Conservation (phyloP, 495 filamentous ascomycete species). For the Penicillium subrubescens region DNA sequence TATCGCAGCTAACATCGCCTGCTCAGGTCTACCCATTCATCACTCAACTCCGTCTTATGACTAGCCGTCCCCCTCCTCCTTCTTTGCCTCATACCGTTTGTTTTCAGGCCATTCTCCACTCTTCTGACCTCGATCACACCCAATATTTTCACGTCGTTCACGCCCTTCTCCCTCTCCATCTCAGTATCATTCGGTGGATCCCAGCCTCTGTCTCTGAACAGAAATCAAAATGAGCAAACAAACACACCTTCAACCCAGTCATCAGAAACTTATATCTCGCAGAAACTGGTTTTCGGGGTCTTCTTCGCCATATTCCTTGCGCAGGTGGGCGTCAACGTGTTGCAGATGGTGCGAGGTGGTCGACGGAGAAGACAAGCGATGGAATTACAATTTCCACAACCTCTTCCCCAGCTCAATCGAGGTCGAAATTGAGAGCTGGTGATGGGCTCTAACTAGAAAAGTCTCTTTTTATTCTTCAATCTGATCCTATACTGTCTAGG, state of each 20-base stretch:
- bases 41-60: constrained; percentile 48
- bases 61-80: constrained; percentile 52
- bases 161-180: constrained; percentile 43
- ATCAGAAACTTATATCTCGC: constrained; percentile 34
- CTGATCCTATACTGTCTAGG: no score
- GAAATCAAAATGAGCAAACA: constrained; percentile 11
- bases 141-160: constrained; percentile 34
- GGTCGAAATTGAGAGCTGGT: constrained; percentile 10
- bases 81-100: constrained; percentile 35
- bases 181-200: constrained; percentile 44
- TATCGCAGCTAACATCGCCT: constrained; percentile 5
- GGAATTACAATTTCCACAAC: constrained; percentile 30
- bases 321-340: constrained; percentile 37
- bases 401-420: constrained; percentile 21
- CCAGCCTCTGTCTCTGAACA: constrained; percentile 11
- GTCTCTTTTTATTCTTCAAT: no score
- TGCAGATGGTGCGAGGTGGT: constrained; percentile 34
- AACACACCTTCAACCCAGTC: constrained; percentile 1
- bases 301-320: constrained; percentile 40
- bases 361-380: constrained; percentile 28
- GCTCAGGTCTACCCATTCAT: constrained; percentile 36
- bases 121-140: constrained; percentile 28
- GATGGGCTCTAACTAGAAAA: not conserved
- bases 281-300: constrained; percentile 38
- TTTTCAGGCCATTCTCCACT: constrained; percentile 26